phyloP scores from a whole-genome alignment of 306 rosid species.

The Lathyrus aphaca region DNA sequence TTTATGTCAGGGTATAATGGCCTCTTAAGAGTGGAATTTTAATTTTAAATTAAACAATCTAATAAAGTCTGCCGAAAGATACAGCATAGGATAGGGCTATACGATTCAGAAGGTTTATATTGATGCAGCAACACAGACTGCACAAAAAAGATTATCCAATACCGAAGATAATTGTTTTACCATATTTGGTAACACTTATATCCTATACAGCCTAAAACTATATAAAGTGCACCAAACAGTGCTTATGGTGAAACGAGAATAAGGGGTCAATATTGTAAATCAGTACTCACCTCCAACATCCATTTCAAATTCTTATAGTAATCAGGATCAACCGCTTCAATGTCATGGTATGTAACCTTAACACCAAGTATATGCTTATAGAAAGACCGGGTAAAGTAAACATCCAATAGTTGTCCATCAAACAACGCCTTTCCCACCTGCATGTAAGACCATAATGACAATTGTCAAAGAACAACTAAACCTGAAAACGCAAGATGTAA shows the following conservation, averaged over 20 bases:
- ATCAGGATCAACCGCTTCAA: constrained; percentile 98
- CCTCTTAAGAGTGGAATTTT: not conserved
- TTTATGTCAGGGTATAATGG: not conserved
- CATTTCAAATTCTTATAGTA: constrained; percentile 98
- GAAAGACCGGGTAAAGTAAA: constrained; percentile 97
- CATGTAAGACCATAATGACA: constrained; percentile 41
- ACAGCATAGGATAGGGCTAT: not conserved
- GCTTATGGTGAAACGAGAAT: constrained; percentile 9
- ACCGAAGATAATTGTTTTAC: not conserved
- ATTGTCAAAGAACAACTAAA: constrained; percentile 32
- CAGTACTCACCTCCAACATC: constrained; percentile 88
- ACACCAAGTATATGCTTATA: constrained; percentile 96
- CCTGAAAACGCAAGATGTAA: constrained; percentile 12
- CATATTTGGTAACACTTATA: constrained; percentile 14
- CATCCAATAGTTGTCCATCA: constrained; percentile 98
- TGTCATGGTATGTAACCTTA: constrained; percentile 99
- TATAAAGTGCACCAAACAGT: not conserved
- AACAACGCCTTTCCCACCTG: constrained; percentile 98
- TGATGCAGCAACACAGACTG: not conserved
- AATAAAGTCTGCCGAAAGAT: not conserved
- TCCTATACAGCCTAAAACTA: not conserved
- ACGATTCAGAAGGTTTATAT: not conserved
- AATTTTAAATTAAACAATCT: constrained; percentile 1
- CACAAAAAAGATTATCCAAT: not conserved
- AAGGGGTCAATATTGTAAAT: constrained; percentile 29